Conservation (phyloP, 768 basidiomycete species). For the Gymnopilus dilepis region DNA sequence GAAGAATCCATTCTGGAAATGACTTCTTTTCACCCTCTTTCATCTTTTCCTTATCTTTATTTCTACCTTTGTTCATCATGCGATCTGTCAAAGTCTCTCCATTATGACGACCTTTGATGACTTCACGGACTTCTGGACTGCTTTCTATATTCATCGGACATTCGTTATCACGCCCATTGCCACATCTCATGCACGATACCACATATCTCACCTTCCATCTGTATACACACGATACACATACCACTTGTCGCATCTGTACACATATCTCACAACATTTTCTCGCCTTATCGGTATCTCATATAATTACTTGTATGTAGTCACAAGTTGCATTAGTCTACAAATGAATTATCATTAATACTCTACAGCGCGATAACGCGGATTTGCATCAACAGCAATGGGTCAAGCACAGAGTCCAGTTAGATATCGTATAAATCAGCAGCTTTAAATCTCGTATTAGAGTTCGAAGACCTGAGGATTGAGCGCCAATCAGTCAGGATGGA, state of each 20-base stretch:
- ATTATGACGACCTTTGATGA: neutral
- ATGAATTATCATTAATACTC: neutral
- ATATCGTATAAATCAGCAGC: neutral
- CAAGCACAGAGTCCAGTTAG: neutral
- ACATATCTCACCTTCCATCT: neutral
- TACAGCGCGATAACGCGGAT: no score
- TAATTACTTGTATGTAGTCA: neutral
- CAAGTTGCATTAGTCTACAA: neutral
- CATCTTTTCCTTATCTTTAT: neutral
- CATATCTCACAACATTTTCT: neutral
- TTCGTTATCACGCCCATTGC: no score
- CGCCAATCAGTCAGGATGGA: neutral
- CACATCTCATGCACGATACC: neutral
- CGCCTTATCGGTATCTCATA: neutral
- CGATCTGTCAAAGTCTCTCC: neutral
- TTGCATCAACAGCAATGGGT: neutral
- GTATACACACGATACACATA: neutral
- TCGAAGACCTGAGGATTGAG: neutral
- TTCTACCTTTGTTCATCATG: neutral
- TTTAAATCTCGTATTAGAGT: neutral
- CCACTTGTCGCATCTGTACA: neutral
- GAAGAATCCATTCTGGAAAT: slow-evolving; percentile 36
- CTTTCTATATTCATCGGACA: neutral
- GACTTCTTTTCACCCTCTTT: neutral
- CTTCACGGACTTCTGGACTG: neutral